Evolutionary conservation across 768 basidiomycete species (phyloP), one percentile per base, ranked within the genome.

Genomic region (Dentipellis fragilis): DNA sequence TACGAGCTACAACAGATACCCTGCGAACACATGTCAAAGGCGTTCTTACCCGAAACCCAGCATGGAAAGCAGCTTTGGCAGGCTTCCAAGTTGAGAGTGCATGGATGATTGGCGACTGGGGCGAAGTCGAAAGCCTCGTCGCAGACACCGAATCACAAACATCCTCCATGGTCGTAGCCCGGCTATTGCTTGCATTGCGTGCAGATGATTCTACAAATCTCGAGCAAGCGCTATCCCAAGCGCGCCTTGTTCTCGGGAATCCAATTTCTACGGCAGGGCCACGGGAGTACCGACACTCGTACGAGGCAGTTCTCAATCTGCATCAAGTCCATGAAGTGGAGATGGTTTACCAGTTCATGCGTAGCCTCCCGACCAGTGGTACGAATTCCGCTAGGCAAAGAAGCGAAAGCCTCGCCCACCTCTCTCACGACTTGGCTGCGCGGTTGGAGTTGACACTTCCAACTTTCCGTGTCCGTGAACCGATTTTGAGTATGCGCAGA

Each of bases 41-140:
- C 6, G 85, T 97, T 9, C 76, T 98, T 17, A 86, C 84, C 42
- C 83, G 85, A 11, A 83, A 90, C 65, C 87, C 92, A 0, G 80
- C 83, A 52, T 98, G 96, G 95, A 80, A 87, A 56, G 66, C 75
- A 6, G 75, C 78, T 2, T 73, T 99, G 10, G 81, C 85, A 6
- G 84, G 85, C 0, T 97, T 92, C 65, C 89, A 92, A 62, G 83
- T 89, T 10, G 94, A 99, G 72, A 89, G 93, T 58, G 89, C 92
- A 1, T 95, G 93, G 87, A 94, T 94, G 81, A 86, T 93, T 36
- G 89, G 92, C 5, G 92, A 93, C 60, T 98, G 94, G 93, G 76
- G 79, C 2, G 87, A 88, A 51, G 87, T 99, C 14, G 75, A 81
- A 52, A 69, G 71, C 16, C 74, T 90, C 45, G 77, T 84, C 19